Base-by-base conservation (phyloP, 371 early-diverging fungal genomes). In the Mortierella sp. region DNA sequence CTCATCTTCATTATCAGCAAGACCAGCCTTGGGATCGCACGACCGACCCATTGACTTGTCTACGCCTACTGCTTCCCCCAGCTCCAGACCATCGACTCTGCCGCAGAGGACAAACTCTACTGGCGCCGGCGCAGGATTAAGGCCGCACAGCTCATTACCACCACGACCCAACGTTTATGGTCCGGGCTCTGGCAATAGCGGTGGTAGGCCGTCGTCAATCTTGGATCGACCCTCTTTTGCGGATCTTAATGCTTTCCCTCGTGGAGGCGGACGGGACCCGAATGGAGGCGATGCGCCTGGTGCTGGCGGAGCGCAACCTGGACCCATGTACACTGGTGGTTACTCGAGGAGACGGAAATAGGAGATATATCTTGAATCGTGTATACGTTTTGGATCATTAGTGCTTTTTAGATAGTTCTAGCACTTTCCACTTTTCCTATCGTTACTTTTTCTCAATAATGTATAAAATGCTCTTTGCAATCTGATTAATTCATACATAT, bases 311-410 rank as follows among this genome's bases (percentile, higher is more conserved):
- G 65, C 65, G 38, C 65, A 65, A 31, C 78, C 82, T 57, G 74
- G 78, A 13, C 84, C 84, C 9, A 76, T 84, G 84, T 84, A 84
- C 48, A 80, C 76, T 11, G 84, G 84, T 13, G 84, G 81, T 1
- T 84, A 84, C 34, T 31, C 57, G 5, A 52, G 63, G 60, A 68
- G 44, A 55, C 71, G 78, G 34, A 75, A 74, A 57, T 38, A 57
- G 48, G 45, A 72, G 16, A n/a, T 5, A 5, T 3, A 38, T 3
- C 42, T 38, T n/a, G n/a, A n/a, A n/a, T n/a, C n/a, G n/a, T n/a
- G n/a, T n/a, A n/a, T n/a, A n/a, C n/a, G n/a, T n/a, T n/a, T 38
- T 38, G 42, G 42, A n/a, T 38, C 42, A 5, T 38, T 38, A 3
- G 42, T 38, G 42, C 42, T 38, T 38, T 38, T 38, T 38, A 38